Percentiles rank a stretch among this genome's conserved stretches.
These are phyloP conservation scores for Phytopythium cucurbitacearum DNA, from an alignment of 352 stramenopile genomes.

Conservation along the genomic window DNA sequence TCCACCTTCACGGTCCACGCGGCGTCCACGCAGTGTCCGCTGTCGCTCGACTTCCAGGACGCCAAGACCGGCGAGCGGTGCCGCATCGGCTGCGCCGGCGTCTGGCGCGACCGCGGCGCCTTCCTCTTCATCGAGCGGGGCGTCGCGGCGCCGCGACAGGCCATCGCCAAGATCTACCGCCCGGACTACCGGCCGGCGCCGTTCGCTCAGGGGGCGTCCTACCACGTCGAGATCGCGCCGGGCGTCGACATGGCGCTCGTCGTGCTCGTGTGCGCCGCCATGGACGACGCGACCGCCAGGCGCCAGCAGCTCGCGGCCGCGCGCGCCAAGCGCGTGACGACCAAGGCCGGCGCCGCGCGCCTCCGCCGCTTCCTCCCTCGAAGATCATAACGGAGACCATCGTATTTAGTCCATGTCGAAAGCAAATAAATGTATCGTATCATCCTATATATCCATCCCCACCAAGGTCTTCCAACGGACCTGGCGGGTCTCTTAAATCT, in stretches of 20 bases:
- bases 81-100: slow-evolving; percentile 25
- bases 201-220: slow-evolving; percentile 13
- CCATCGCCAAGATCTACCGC: slow-evolving; percentile 33
- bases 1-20: slow-evolving; percentile 15
- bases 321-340: not conserved
- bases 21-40: slow-evolving; percentile 13
- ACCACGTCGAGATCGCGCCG: slow-evolving; percentile 32
- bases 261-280: slow-evolving; percentile 26
- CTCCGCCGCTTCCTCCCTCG: not conserved
- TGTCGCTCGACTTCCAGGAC: slow-evolving; percentile 26
- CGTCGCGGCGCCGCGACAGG: slow-evolving; percentile 14
- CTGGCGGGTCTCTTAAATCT: not conserved
- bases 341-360: no score
- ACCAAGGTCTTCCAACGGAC: not conserved
- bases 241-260: slow-evolving; percentile 30
- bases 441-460: no score
- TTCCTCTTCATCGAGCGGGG: slow-evolving; percentile 29
- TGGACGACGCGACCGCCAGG: slow-evolving; percentile 26
- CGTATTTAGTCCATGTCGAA: no score
- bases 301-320: no score
- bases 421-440: no score
- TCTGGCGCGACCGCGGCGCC: slow-evolving; percentile 23
- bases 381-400: not conserved
- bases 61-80: slow-evolving; percentile 23
- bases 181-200: slow-evolving; percentile 13